phyloP scores from a whole-genome alignment of 1,284 basidiomycete species.

The Thelephora terrestris region DNA sequence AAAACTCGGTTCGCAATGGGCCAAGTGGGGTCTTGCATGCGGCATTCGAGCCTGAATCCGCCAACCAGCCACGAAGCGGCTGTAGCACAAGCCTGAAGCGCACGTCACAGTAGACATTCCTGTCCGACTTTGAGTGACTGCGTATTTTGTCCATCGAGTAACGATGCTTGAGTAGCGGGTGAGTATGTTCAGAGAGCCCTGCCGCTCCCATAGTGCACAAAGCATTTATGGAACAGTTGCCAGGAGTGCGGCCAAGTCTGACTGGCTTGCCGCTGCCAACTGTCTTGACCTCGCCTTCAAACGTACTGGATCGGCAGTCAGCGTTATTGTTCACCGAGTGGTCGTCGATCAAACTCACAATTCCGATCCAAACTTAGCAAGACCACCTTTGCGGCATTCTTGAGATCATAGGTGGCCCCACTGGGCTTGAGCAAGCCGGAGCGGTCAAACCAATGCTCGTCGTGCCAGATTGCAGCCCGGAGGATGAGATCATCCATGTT shows the following conservation, averaged over 20 bases:
- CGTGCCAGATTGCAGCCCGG: conserved; percentile 86
- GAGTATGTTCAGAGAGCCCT: no score
- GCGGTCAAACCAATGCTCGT: conserved; percentile 86
- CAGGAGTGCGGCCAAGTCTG: conserved; percentile 58
- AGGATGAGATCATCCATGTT: conserved; percentile 95
- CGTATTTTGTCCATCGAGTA: no score
- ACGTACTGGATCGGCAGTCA: conserved; percentile 42
- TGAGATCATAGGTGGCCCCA: conserved; percentile 23
- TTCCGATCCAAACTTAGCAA: conserved; percentile 90
- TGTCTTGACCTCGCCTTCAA: conserved; percentile 78
- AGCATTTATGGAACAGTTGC: conserved; percentile 23
- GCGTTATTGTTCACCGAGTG: conserved; percentile 3
- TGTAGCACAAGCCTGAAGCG: no score
- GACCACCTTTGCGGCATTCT: conserved; percentile 69
- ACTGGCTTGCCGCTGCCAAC: conserved; percentile 67
- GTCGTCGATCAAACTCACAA: conserved; percentile 39
- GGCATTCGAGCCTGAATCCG: no score
- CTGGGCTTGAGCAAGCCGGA: conserved; percentile 52
- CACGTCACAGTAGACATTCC: no score
- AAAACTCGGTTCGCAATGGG: no score
- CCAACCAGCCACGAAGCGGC: no score
- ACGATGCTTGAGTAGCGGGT: no score
- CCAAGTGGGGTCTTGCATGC: no score
- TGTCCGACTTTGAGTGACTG: no score
- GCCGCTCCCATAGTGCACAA: no score